Percentiles rank a stretch among this genome's conserved stretches.
Evolutionary conservation across 768 basidiomycete species (phyloP).

Genomic region (Rhodotorula toruloides): DNA sequence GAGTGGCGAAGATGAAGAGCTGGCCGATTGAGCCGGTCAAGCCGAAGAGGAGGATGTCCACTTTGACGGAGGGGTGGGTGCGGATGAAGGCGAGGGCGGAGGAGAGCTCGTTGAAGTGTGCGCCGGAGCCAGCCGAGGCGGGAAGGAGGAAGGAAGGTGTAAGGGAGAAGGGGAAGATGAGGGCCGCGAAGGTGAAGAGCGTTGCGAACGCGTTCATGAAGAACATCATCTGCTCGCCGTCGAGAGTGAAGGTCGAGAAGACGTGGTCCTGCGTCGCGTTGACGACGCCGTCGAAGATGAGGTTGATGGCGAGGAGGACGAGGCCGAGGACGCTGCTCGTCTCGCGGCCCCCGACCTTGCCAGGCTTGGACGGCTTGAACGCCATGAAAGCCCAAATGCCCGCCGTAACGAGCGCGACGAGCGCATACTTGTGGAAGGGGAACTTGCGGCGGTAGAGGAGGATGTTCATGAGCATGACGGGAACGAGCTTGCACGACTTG

Average conservation of each 20-base stretch:
- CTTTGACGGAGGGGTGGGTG: slow-evolving; percentile 66
- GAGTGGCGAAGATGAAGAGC: slow-evolving; percentile 83
- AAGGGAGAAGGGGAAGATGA: slow-evolving; percentile 47
- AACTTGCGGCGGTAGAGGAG: slow-evolving; percentile 87
- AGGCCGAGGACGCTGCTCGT: slow-evolving; percentile 63
- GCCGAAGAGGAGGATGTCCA: slow-evolving; percentile 75
- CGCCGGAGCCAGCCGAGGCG: slow-evolving; percentile 46
- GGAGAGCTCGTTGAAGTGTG: slow-evolving; percentile 60
- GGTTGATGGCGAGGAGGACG: slow-evolving; percentile 72
- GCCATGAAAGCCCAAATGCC: slow-evolving; percentile 82
- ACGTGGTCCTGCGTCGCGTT: slow-evolving; percentile 98
- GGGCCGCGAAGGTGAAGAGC: slow-evolving; percentile 63
- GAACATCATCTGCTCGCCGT: slow-evolving; percentile 99
- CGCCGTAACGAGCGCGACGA: slow-evolving; percentile 81
- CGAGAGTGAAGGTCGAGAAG: slow-evolving; percentile 66
- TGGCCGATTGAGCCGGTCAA: slow-evolving; percentile 90
- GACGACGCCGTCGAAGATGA: slow-evolving; percentile 82
- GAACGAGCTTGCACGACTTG: slow-evolving; percentile 98
- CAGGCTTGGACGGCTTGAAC: slow-evolving; percentile 50
- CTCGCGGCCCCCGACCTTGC: slow-evolving; percentile 47
- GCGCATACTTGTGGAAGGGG: slow-evolving; percentile 88
- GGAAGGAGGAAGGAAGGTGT: slow-evolving; percentile 73
- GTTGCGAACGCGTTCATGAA: slow-evolving; percentile 90
- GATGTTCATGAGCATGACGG: slow-evolving; percentile 97
- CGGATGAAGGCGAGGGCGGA: slow-evolving; percentile 68